Conservation (phyloP, 176 grass and related monocot species). For the Oryza glaberrima region DNA sequence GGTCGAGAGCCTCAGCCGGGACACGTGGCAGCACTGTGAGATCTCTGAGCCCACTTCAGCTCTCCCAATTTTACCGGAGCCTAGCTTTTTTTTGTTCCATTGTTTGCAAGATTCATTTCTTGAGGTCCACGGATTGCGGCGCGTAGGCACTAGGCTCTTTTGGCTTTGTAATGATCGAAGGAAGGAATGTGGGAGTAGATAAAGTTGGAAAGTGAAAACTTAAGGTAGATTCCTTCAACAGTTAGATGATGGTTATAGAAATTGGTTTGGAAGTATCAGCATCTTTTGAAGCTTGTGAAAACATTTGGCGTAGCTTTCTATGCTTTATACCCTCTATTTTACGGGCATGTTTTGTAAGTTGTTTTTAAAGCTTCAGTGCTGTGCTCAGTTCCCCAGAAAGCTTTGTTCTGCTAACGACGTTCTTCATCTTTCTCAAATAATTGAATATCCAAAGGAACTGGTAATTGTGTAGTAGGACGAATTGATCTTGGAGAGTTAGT, state of each 20-base stretch:
- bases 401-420: not conserved
- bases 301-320: conserved; percentile 1
- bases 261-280: conserved; percentile 5
- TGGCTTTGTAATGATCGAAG: conserved; percentile 26
- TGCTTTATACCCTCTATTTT: conserved; percentile 1
- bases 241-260: not conserved
- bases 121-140: conserved; percentile 22
- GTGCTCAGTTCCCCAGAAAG: not conserved
- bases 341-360: not conserved
- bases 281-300: not conserved
- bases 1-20: conserved; percentile 77
- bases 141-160: conserved; percentile 5
- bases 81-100: conserved; percentile 1
- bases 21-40: conserved; percentile 96
- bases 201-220: conserved; percentile 37
- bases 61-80: not conserved
- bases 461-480: not conserved
- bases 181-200: conserved; percentile 12
- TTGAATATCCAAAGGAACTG: conserved; percentile 4
- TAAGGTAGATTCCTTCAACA: conserved; percentile 11
- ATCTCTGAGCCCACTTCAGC: conserved; percentile 24
- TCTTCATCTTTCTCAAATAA: conserved; percentile 24
- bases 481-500: not conserved
- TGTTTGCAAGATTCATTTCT: conserved; percentile 41
- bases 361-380: not conserved